phyloP scores from a whole-genome alignment of 441 rosid species.

The Adansonia grandidieri region DNA sequence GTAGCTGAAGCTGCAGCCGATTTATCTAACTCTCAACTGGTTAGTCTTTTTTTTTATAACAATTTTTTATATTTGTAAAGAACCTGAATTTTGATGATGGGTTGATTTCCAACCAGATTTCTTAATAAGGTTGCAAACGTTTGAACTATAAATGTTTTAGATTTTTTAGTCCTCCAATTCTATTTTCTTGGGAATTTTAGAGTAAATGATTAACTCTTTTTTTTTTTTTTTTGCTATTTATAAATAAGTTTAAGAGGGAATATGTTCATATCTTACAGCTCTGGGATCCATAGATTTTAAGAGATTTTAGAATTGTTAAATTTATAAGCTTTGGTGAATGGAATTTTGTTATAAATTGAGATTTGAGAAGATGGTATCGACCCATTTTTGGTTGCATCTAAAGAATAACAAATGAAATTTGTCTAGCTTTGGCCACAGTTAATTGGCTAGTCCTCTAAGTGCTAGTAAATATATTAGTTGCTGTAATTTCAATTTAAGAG shows the following conservation, averaged over 20 bases:
- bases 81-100: conserved; percentile 1
- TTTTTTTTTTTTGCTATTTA: not conserved
- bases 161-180: not conserved
- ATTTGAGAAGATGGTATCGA: not conserved
- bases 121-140: not conserved
- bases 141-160: not conserved
- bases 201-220: not conserved
- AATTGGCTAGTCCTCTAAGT: too few relatives aligned
- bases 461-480: too few relatives aligned
- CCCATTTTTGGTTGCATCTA: not conserved
- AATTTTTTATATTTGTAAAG: not conserved
- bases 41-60: conserved; percentile 6
- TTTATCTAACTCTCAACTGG: conserved; percentile 41
- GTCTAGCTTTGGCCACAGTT: too few relatives aligned
- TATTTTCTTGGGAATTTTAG: not conserved
- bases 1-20: conserved; percentile 60
- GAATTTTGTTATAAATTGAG: not conserved
- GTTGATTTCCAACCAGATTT: not conserved
- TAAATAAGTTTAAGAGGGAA: conserved; percentile 1
- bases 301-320: too few relatives aligned
- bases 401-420: not conserved
- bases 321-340: not conserved
- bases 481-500: too few relatives aligned
- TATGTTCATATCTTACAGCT: not conserved
- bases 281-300: not conserved